Conservation (phyloP, 1,284 basidiomycete genomes). For the Polyporus tsugae region DNA sequence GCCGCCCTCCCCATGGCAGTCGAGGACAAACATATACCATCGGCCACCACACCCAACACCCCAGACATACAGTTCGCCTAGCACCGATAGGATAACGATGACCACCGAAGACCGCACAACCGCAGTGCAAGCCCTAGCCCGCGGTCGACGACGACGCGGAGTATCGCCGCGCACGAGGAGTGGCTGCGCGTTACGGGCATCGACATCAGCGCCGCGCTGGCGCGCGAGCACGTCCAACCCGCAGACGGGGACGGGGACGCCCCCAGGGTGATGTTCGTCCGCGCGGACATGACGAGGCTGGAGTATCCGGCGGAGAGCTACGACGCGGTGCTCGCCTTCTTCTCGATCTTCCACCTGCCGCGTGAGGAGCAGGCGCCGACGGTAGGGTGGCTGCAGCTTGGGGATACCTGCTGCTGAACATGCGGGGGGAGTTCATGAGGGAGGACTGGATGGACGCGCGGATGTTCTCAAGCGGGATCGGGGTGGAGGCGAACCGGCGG, state of each 20-base stretch:
- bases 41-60: background rate
- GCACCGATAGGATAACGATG: background rate
- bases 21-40: background rate
- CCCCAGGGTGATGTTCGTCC: background rate
- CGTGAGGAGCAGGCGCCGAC: conserved; percentile 3
- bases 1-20: background rate
- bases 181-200: background rate
- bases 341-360: conserved; percentile 2
- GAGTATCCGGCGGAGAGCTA: background rate
- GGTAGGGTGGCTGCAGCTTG: background rate
- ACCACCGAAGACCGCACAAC: background rate
- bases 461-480: background rate
- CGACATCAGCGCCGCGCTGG: conserved; percentile 2
- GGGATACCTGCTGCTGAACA: conserved; percentile 4
- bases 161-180: background rate
- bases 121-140: background rate
- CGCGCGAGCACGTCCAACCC: background rate
- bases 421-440: background rate
- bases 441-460: background rate
- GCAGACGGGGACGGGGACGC: background rate
- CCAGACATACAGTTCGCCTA: background rate
- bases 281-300: conserved; percentile 2
- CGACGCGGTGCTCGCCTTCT: background rate
- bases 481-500: background rate
- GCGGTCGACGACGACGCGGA: conserved; percentile 1